Evolutionary conservation across 805 yeast genomes (phyloP).

Genomic region (Cyberlindnera mrakii): DNA sequence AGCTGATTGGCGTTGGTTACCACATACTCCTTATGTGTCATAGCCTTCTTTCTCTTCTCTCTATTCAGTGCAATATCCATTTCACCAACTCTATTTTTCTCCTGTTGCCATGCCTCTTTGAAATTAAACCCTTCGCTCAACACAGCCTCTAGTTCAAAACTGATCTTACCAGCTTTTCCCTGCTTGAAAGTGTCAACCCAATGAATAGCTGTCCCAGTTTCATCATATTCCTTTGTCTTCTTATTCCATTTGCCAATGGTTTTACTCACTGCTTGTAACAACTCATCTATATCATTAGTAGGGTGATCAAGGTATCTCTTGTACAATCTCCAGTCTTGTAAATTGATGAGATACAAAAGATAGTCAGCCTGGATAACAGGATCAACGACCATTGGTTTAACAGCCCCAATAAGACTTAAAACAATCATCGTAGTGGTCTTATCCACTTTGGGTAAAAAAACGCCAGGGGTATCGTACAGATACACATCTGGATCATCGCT

Average conservation of each 20-base stretch:
- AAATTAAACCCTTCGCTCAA: slow-evolving; percentile 12
- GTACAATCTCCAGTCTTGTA: slow-evolving; percentile 35
- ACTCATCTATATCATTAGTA: slow-evolving; percentile 61
- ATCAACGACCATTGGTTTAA: slow-evolving; percentile 63
- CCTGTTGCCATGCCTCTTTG: slow-evolving; percentile 5
- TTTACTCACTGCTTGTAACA: slow-evolving; percentile 45
- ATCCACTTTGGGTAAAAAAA: slow-evolving; percentile 69
- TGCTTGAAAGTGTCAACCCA: slow-evolving; percentile 59
- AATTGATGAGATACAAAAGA: slow-evolving; percentile 65
- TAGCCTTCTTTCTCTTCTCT: slow-evolving; percentile 8
- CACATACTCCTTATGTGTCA: slow-evolving; percentile 15
- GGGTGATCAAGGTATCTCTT: slow-evolving; percentile 47
- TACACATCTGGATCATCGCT: slow-evolving; percentile 55
- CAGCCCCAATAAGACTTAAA: slow-evolving; percentile 69
- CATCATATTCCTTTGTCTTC: slow-evolving; percentile 37
- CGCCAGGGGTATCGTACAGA: slow-evolving; percentile 90
- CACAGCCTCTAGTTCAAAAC: slow-evolving; percentile 21
- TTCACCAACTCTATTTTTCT: slow-evolving; percentile 13
- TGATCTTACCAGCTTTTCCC: slow-evolving; percentile 34
- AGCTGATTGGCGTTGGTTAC: slow-evolving; percentile 22
- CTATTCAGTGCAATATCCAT: slow-evolving; percentile 21
- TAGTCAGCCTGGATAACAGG: slow-evolving; percentile 86
- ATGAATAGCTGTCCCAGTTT: slow-evolving; percentile 54
- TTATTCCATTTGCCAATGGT: slow-evolving; percentile 26
- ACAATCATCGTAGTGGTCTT: slow-evolving; percentile 67